Evolutionary conservation across 2,329 filamentous ascomycete species (phyloP), one percentile per base, ranked within the genome.

Genomic region (Immersiporthe knoxdaviesiana): DNA sequence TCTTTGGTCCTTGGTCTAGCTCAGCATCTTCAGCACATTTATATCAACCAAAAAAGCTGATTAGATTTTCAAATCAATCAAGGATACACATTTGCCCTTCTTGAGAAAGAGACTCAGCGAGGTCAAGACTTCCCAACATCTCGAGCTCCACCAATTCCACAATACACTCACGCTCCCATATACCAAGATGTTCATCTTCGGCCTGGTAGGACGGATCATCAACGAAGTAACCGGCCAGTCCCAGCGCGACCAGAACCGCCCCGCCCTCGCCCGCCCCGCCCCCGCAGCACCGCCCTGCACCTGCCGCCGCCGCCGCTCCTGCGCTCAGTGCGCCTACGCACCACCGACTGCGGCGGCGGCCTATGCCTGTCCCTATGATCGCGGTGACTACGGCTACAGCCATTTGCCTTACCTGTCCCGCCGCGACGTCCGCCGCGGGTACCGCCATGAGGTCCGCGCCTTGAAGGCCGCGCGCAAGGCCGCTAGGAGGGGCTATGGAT

Each of bases 121-220:
- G 35, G 35, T 35, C 35, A 35, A 35, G 8, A 35, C 35, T n/a
- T n/a, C 35, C 35, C 35, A 35, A 35, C 35, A 35, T 8, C 35
- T 8, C 4, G 35, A 35, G n/a, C n/a, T n/a, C n/a, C n/a, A n/a
- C n/a, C n/a, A n/a, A n/a, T n/a, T n/a, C n/a, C n/a, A n/a, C n/a
- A n/a, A n/a, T n/a, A n/a, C n/a, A n/a, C n/a, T n/a, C n/a, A n/a
- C n/a, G n/a, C n/a, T n/a, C 35, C 4, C 35, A 35, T 8, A 35
- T 8, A 4, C 35, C 35, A 56, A 32, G 16, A 69, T 69, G 67
- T 64, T 69, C 58, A 47, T 69, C 30, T 39, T 69, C 16, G 67
- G 67, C 27, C 59, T 65, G 4, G 63, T 68, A 44, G 59, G 60
- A 5, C 68, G 66, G 10, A 24, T 30, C 30, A 18, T 68, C 24